Evolutionary conservation across 345 rosid genomes (phyloP), one percentile per base, ranked within the genome.

Genomic region (Abelmoschus esculentus): DNA sequence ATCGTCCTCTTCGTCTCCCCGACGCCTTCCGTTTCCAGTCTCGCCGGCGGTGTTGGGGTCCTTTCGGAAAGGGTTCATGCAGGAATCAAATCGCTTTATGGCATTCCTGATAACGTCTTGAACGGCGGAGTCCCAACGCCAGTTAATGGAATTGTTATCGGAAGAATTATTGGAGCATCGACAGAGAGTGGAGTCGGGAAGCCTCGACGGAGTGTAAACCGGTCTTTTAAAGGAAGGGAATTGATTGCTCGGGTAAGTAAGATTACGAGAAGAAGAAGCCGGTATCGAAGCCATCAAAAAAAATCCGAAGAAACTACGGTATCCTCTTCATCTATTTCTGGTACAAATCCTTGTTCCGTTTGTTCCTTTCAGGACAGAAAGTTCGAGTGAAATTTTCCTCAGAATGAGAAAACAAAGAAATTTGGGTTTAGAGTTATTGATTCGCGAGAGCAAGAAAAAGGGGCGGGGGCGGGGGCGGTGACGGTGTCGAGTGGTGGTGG

Each of bases 91-190:
- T 42, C 83, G 80, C 74, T 81, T 83, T 68, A 87, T 67, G 15
- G 86, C 90, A 54, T 57, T 74, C 69, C 64, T 81, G 67, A 90
- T 46, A 13, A 83, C 82, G 29, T 82, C 85, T 55, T 81, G 91
- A 73, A 92, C 71, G 4, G 82, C 75, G 3, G 86, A 78, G 70
- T 84, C 89, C 96, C 96, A 89, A 52, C 86, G 75, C 77, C 79
- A 75, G 18, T 61, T 72, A 44, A 11, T 2, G 26, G 76, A 28
- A 9, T 73, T 28, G 46, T 66, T 73, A 47, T 82, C 84, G 10
- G 79, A 58, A 7, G 87, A 76, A 31, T 80, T 72, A 68, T 66
- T 71, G 70, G 79, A 70, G 75, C 89, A 85, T 74, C 84, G 87
- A 71, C 88, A 84, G 64, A 78, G 80, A 62, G 81, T 54, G 26